Evolutionary conservation across 805 yeast genomes (phyloP), one percentile per base, ranked within the genome.

Genomic region (Candida patagonica): DNA sequence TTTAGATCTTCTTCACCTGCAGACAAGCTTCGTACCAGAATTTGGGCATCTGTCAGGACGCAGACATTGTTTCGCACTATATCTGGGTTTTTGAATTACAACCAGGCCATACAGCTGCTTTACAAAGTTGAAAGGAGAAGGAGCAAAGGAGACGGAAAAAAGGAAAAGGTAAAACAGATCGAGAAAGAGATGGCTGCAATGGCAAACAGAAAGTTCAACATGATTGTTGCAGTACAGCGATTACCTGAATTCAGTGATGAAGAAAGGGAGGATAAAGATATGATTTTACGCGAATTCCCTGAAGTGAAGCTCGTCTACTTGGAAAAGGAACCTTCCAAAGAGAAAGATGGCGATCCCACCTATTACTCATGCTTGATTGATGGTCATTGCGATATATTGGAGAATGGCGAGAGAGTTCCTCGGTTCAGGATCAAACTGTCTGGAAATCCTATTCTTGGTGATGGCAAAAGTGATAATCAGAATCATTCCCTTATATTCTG

Each of bases 191-290:
- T 41, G 26, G 77, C 31, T 75, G 40, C 37, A 54, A 79, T 84
- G 83, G 87, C 94, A 10, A 73, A 82, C 65, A 72, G 94, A 62
- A 84, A 84, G 60, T 85, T 84, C 68, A 76, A 78, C 55, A 74
- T 82, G 52, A 69, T 83, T 52, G 87, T 82, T 43, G 79, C 94
- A 25, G 83, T 85, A 89, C 95, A 84, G 69, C 71, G 92, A 66
- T 71, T 79, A 56, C 70, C 80, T 40, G 73, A 78, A 51, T 83
- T 85, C 59, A 73, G 71, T 55, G 76, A 78, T 16, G 86, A 82
- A 53, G 94, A 84, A 62, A 66, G 72, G 55, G 89, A 82, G 61
- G 79, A 80, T 53, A 84, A 86, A 31, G 94, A 85, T 55, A 80
- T 81, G 56, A 72, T 84, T 57, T 67, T 85, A 48, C 73, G 88